A percentile compares a stretch with the other conserved stretches of the same genome.
Conservation (phyloP, 2,329 filamentous ascomycete genomes). For the Scedosporium boydii region DNA sequence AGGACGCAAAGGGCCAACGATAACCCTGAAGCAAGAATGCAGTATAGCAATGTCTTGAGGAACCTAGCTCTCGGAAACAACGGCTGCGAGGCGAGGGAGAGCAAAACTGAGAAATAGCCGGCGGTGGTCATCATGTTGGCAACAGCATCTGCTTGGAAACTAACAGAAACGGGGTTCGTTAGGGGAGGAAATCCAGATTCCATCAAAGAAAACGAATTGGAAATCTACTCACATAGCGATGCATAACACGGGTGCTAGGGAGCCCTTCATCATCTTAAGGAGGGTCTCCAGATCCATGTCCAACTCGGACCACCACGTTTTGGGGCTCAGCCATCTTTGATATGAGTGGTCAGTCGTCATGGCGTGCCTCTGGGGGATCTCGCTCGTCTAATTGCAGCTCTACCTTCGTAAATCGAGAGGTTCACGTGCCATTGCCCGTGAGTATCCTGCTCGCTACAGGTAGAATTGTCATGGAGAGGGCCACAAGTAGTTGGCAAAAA, state of each 20-base stretch:
- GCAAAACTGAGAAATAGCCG: slow-evolving; percentile 1
- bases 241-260: background rate
- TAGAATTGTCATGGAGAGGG: too few relatives aligned
- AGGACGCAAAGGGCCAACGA: background rate
- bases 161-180: background rate
- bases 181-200: background rate
- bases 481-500: too few relatives aligned
- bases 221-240: background rate
- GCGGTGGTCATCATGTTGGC: background rate
- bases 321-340: slow-evolving; percentile 3
- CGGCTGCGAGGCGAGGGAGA: background rate
- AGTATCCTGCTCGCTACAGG: too few relatives aligned
- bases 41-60: background rate
- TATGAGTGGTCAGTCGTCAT: background rate
- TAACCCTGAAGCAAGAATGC: background rate
- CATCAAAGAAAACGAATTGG: background rate
- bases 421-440: too few relatives aligned
- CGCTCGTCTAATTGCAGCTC: too few relatives aligned
- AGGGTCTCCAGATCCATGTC: slow-evolving; percentile 4
- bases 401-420: too few relatives aligned
- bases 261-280: slow-evolving; percentile 6
- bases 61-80: slow-evolving; percentile 1
- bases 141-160: slow-evolving; percentile 1
- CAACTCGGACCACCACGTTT: slow-evolving; percentile 4
- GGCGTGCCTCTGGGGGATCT: background rate